These are phyloP conservation scores for Westerdykella aurantiaca DNA, from an alignment of 2,329 filamentous ascomycete species.

Conservation along the genomic window DNA sequence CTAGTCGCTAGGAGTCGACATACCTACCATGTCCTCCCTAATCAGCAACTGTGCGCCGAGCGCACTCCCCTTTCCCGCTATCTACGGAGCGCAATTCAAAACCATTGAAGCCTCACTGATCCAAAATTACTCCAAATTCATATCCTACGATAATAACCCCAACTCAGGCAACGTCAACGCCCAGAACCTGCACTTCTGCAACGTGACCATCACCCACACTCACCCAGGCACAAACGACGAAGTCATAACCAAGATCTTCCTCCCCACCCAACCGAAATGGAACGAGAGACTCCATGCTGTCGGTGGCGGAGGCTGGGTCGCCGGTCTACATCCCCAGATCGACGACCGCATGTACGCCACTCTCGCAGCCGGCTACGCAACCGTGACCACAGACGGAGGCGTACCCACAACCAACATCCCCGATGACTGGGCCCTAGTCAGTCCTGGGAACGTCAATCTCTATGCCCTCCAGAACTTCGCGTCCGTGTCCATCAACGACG, in stretches of 20 bases:
- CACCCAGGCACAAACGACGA: constrained; percentile 15
- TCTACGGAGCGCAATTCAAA: constrained; percentile 6
- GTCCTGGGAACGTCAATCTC: constrained; percentile 20
- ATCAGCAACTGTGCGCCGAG: no score
- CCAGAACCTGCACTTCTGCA: constrained; percentile 11
- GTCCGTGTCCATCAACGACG: constrained; percentile 29
- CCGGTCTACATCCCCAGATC: constrained; percentile 11
- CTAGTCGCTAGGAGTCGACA: no score
- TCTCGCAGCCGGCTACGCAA: constrained; percentile 19
- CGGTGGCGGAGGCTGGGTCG: constrained; percentile 20
- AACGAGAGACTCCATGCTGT: constrained; percentile 19
- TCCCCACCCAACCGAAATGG: constrained; percentile 13
- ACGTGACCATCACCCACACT: constrained; percentile 14
- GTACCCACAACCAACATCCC: not conserved
- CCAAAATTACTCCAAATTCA: constrained; percentile 5
- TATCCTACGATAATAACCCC: constrained; percentile 1
- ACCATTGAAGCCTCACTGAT: constrained; percentile 3
- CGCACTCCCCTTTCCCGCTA: constrained; percentile 3
- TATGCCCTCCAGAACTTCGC: constrained; percentile 32
- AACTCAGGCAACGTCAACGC: constrained; percentile 4
- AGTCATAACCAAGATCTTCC: constrained; percentile 12
- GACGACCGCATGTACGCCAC: constrained; percentile 12
- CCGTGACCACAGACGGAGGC: constrained; percentile 22
- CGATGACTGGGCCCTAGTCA: constrained; percentile 13
- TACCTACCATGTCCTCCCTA: no score